Evolutionary conservation across 176 grass and related monocot species (phyloP), one percentile per base, ranked within the genome.

Genomic region (Oryza australiensis): DNA sequence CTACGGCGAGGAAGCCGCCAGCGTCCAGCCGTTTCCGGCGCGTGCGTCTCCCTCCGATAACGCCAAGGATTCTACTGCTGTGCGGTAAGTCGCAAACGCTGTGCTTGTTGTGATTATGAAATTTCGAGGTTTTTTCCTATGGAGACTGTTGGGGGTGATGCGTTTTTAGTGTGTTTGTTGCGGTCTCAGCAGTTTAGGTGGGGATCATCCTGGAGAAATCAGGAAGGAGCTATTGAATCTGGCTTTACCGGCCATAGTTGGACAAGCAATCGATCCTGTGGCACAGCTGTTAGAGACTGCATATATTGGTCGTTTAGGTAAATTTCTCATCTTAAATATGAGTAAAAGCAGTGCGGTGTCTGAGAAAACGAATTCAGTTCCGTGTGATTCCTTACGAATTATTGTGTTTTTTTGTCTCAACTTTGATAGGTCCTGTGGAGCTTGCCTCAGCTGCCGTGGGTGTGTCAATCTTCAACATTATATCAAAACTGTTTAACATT

Each of bases 241-340:
- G 82, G 82, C 87, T 22, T 77, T 92, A 66, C 93, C 90, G 11
- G 90, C 90, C 84, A 84, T 95, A 76, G 3, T 95, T 77, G 87
- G 82, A 5, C 88, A 96, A 64, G 90, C 90, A 75, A 89, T 93
- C 49, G 90, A 90, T 79, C 88, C 86, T 12, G 72, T 91, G 35
- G 90, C 86, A 49, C 90, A 89, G 66, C 70, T 92, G 71, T 80
- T 90, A 82, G 90, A 90, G 82, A 92, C 93, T 42, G 90, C 88
- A 68, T 95, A 90, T 83, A 80, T 94, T 83, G 87, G 89, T 12
- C 83, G 89, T 85, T 74, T 94, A 94, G 89, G 93, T 94, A 87
- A 62, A 37, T 33, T 77, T 15, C 62, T 14, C 51, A 30, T 85
- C 72, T 29, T 84, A 16, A 26, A 6, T 49, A 43, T 12, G 2